These are phyloP conservation scores for Hamamelis virginiana DNA, from an alignment of 164 flowering plant genomes.

Conservation along the genomic window DNA sequence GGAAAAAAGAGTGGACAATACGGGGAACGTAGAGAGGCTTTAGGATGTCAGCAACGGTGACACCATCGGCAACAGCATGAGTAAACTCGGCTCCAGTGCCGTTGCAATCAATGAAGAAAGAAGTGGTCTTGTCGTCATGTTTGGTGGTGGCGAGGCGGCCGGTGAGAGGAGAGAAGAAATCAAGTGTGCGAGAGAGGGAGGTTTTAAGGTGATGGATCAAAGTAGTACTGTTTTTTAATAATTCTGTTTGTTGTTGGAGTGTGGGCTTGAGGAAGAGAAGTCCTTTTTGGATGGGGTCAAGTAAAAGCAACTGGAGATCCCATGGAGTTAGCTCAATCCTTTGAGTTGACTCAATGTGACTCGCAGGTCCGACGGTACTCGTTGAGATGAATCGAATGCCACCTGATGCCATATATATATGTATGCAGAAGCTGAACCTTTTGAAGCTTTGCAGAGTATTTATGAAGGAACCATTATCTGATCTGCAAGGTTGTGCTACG, in stretches of 20 bases:
- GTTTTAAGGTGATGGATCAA: conserved; percentile 22
- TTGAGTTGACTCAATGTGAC: neutral
- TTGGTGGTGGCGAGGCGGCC: conserved; percentile 33
- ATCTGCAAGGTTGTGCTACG: no score
- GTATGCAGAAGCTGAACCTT: no score
- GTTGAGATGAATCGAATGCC: conserved; percentile 7
- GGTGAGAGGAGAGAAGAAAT: conserved; percentile 37
- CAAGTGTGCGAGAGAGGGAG: conserved; percentile 34
- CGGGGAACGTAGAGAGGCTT: no score
- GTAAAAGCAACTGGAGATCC: conserved; percentile 10
- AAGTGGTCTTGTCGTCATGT: conserved; percentile 17
- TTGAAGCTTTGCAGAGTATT: no score
- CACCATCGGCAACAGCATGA: no score
- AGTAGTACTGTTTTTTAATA: no score
- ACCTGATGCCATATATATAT: no score
- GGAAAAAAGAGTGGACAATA: conserved; percentile 36
- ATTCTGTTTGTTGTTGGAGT: no score
- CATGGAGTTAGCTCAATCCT: no score
- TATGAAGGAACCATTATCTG: no score
- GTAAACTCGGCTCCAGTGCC: conserved; percentile 42
- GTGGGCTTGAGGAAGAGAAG: conserved; percentile 35
- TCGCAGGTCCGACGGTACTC: conserved; percentile 1
- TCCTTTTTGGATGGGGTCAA: conserved; percentile 43
- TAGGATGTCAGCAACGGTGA: conserved; percentile 35
- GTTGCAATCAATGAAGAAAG: conserved; percentile 44